Conservation (phyloP, 768 basidiomycete genomes). For the Trametes cinnabarina region DNA sequence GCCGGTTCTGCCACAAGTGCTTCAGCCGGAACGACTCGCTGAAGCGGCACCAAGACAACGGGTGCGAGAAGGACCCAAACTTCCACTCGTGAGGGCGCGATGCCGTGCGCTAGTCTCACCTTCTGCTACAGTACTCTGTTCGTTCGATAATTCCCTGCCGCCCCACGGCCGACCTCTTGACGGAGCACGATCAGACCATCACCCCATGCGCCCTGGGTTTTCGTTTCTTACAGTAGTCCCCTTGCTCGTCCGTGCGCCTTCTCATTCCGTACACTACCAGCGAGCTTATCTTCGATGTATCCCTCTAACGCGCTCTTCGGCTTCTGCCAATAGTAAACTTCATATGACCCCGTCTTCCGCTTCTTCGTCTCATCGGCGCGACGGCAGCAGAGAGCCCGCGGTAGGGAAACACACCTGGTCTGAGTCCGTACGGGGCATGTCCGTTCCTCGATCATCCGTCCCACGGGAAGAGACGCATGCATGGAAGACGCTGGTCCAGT, state of each 20-base stretch:
- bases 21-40: constrained; percentile 79
- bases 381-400: neutral
- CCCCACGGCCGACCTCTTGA: neutral
- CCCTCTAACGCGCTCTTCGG: constrained; percentile 9
- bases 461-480: neutral
- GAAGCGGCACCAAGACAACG: constrained; percentile 81
- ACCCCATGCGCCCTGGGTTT: neutral
- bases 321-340: constrained; percentile 4
- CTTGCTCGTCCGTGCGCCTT: neutral
- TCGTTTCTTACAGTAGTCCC: neutral
- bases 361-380: neutral
- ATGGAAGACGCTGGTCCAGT: neutral
- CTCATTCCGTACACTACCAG: constrained; percentile 1
- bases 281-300: constrained; percentile 3
- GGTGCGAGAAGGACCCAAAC: constrained; percentile 63
- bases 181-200: neutral
- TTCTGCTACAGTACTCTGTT: constrained; percentile 10
- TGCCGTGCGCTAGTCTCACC: neutral
- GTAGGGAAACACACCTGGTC: neutral
- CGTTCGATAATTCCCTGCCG: constrained; percentile 3
- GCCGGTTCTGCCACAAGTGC: constrained; percentile 71
- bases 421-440: neutral
- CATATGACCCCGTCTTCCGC: constrained; percentile 4
- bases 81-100: constrained; percentile 19
- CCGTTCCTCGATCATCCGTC: neutral